These are phyloP conservation scores for Monosporascus ibericus DNA, from an alignment of 2,329 filamentous ascomycete genomes.

Conservation along the genomic window DNA sequence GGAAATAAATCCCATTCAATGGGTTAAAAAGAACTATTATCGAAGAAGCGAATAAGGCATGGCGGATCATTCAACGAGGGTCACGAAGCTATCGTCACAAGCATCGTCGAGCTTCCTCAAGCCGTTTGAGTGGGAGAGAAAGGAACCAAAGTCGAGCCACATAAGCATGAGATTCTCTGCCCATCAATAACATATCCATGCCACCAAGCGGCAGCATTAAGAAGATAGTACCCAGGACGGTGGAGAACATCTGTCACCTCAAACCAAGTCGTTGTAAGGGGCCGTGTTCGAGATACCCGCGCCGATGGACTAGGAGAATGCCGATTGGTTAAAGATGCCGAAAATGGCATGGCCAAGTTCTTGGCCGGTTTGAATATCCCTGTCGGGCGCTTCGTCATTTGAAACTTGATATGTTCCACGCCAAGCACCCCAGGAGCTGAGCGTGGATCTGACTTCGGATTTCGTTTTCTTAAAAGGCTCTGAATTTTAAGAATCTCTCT, in stretches of 20 bases:
- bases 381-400: neutral
- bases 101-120: conserved; percentile 5
- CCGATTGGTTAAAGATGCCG: neutral
- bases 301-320: neutral
- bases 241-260: neutral
- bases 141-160: neutral
- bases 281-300: neutral
- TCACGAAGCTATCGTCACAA: conserved; percentile 13
- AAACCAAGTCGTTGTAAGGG: neutral
- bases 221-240: neutral
- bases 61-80: conserved; percentile 1
- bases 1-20: conserved; percentile 41
- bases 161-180: neutral
- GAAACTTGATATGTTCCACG: neutral
- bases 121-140: neutral
- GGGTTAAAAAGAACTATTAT: conserved; percentile 30
- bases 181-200: no score
- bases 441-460: neutral
- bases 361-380: neutral
- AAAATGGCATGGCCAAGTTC: neutral
- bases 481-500: no score
- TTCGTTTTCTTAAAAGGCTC: neutral
- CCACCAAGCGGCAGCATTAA: no score
- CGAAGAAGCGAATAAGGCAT: conserved; percentile 24
- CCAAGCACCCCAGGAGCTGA: neutral